Base-by-base conservation (phyloP, 2,329 filamentous ascomycete species). In the Passalora sequoiae region DNA sequence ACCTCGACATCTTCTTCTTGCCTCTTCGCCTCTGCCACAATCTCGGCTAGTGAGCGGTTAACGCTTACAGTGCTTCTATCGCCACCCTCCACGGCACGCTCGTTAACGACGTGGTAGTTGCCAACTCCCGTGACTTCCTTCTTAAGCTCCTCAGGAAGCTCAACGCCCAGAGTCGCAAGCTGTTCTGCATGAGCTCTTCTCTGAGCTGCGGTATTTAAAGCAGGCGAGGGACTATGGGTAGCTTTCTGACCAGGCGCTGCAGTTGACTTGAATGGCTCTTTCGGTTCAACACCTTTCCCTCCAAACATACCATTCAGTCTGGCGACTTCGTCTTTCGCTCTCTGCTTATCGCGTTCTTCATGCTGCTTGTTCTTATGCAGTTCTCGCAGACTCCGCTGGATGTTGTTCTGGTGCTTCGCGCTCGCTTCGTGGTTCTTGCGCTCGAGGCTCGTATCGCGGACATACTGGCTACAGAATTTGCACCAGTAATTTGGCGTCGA, bases 401-500 rank as follows among this genome's bases (percentile, higher is more conserved):
- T 79, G 67, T 96, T 91, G 42, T 57, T 57, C 46, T 66, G 63
- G 49, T 66, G 63, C 43, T 60, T 61, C 19, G 51, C 57, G 16
- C 57, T 61, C 22, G 57, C 49, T 38, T 66, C 63, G 50, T 66
- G 63, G 24, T 61, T 60, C 53, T 81, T 76, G 57, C 83, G 84
- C 66, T 95, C 89, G 66, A 96, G 80, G 56, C 87, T 83, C 16
- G 89, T 96, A 72, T 98, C 92, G 68, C 87, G 86, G 38, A 98
- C 86, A 67, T 82, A 97, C 62, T 78, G 79, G 62, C 81, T 80
- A 77, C 92, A 98, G 73, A 95, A 87, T 67, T 97, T 97, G 78
- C 92, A 98, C 89, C 89, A 97, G 71, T 94, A 94, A 64, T 84
- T 91, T 4, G 89, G 89, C 24, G 89, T 95, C 15, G 91, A 96